Evolutionary conservation across 177 flowering plant genomes (phyloP), one percentile per base, ranked within the genome.

Genomic region (Vitis hybrid): DNA sequence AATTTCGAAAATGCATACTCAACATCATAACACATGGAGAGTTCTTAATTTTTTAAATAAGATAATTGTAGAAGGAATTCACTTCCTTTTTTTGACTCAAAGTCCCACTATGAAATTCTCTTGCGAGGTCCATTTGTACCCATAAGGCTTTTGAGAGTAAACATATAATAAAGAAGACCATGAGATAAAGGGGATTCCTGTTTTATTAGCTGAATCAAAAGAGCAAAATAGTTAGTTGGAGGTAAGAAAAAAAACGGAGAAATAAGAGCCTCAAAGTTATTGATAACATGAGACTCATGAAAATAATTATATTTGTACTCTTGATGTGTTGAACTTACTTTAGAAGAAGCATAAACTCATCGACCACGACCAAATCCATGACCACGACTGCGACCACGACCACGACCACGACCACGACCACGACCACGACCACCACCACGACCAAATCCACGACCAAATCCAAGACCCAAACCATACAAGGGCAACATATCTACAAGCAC

Each of bases 311-410:
- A 1, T 15, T 48, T 12, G 16, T 15, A 11, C 15, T 18, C 50
- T 58, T 20, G 53, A 29, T 45, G 50, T 19, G 63, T 34, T 31
- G 26, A 13, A 18, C 18, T 51, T 71, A 87, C 90, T 80, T 85
- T 53, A 87, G 52, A 65, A 87, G 87, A 2, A 71, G 56, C 83
- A 87, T 85, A 51, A 87, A 79, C 76, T 87, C 90, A 61, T 87
- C 85, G 67, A 85, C 85, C n/a, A 88, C 90, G 9, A 19, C 19
- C 19, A 19, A 19, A 19, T 19, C 19, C 19, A 87, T 22, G 31
- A 87, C 10, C 78, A 85, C 20, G 20, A 20, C 20, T 1, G 1
- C 1, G 1, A 1, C 20, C 20, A 20, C 0, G 20, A 20, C 20
- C 1, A 20, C 20, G 20, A 20, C 20, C 20, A 20, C 20, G 20